Conservation (phyloP, 2,329 filamentous ascomycete species). For the Pseudocercospora musae region DNA sequence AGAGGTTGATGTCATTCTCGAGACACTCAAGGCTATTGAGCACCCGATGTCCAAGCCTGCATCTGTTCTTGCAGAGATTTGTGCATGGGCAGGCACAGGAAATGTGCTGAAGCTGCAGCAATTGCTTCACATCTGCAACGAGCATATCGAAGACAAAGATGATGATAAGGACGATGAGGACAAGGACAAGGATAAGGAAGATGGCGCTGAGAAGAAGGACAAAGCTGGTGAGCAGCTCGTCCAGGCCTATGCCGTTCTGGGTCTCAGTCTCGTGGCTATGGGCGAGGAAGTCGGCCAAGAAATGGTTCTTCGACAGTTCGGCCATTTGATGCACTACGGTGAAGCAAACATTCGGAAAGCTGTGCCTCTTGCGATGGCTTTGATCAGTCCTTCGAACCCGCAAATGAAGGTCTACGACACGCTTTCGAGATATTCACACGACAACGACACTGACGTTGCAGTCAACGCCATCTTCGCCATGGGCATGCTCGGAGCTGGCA, state of each 20-base stretch:
- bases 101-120: constrained; percentile 97
- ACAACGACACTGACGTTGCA: constrained; percentile 96
- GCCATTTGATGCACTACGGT: constrained; percentile 98
- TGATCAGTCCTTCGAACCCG: constrained; percentile 95
- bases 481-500: constrained; percentile 93
- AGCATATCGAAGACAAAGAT: constrained; percentile 90
- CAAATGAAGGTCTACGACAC: constrained; percentile 99
- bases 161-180: constrained; percentile 42
- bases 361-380: constrained; percentile 91
- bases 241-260: constrained; percentile 92
- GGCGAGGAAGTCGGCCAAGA: constrained; percentile 97
- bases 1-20: constrained; percentile 95
- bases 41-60: constrained; percentile 98
- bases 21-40: constrained; percentile 94
- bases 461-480: constrained; percentile 99
- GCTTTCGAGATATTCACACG: constrained; percentile 93
- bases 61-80: constrained; percentile 89
- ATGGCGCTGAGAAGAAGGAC: constrained; percentile 64
- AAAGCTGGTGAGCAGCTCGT: constrained; percentile 76
- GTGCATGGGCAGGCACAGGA: constrained; percentile 95
- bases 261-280: constrained; percentile 93
- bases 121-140: constrained; percentile 95
- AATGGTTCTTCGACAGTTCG: constrained; percentile 96
- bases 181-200: constrained; percentile 70
- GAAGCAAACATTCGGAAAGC: constrained; percentile 95